phyloP scores from a whole-genome alignment of 164 flowering plant species.

The Magnolia sinica region DNA sequence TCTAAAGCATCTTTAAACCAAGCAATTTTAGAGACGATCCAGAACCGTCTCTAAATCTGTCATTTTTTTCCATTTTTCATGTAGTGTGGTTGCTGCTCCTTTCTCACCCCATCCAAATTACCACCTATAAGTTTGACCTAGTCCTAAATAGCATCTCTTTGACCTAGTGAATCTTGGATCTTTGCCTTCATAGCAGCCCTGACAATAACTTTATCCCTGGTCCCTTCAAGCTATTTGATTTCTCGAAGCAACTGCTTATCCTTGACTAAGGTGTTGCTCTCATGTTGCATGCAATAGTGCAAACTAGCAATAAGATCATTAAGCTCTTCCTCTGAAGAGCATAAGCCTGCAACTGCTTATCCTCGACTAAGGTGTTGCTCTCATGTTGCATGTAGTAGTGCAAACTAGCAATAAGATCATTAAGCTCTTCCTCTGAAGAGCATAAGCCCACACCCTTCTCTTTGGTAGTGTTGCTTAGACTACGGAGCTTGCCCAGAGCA shows the following conservation, averaged over 20 bases:
- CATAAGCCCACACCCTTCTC: slow-evolving; percentile 58
- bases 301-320: slow-evolving; percentile 60
- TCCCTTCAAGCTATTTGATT: slow-evolving; percentile 80
- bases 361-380: too few relatives aligned
- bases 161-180: slow-evolving; percentile 74
- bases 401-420: too few relatives aligned
- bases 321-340: too few relatives aligned
- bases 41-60: too few relatives aligned
- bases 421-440: too few relatives aligned
- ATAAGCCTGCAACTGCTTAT: too few relatives aligned
- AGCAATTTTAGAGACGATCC: too few relatives aligned
- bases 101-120: slow-evolving; percentile 61
- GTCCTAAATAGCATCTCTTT: slow-evolving; percentile 69
- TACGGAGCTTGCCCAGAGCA: slow-evolving; percentile 76
- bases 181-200: slow-evolving; percentile 72
- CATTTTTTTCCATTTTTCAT: too few relatives aligned
- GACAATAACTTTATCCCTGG: slow-evolving; percentile 78
- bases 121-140: slow-evolving; percentile 82
- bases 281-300: slow-evolving; percentile 87
- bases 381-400: too few relatives aligned
- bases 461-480: slow-evolving; percentile 37
- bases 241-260: slow-evolving; percentile 88
- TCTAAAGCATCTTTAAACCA: too few relatives aligned
- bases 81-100: slow-evolving; percentile 66
- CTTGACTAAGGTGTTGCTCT: slow-evolving; percentile 81